Percentiles rank a stretch among this genome's conserved stretches.
Evolutionary conservation across 495 filamentous ascomycete species (phyloP).

Genomic region (Symbiotaphrina buchneri): DNA sequence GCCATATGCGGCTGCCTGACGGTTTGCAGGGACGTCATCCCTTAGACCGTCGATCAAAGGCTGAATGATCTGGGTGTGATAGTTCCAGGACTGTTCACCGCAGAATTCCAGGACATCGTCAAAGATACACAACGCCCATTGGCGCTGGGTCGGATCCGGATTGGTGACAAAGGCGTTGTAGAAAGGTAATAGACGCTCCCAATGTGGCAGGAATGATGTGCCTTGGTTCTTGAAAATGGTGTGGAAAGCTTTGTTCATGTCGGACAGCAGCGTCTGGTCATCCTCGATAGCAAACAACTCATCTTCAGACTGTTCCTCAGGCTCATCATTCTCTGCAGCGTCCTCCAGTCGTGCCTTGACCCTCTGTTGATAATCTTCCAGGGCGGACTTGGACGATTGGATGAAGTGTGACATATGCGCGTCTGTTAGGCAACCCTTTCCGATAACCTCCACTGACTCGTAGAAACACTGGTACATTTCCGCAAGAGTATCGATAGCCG

Average conservation of each 20-base stretch:
- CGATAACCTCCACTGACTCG: conserved; percentile 88
- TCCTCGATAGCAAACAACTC: conserved; percentile 84
- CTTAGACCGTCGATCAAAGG: conserved; percentile 64
- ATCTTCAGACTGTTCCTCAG: conserved; percentile 62
- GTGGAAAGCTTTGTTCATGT: conserved; percentile 99
- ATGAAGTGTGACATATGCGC: conserved; percentile 76
- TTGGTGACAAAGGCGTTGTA: conserved; percentile 76
- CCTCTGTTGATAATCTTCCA: conserved; percentile 79
- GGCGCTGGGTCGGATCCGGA: conserved; percentile 71
- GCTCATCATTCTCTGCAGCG: conserved; percentile 51
- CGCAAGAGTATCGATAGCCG: conserved; percentile 84
- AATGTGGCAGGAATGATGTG: conserved; percentile 57
- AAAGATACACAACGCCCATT: conserved; percentile 97
- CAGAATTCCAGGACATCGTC: conserved; percentile 98
- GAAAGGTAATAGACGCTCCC: conserved; percentile 62
- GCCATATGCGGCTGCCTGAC: conserved; percentile 91
- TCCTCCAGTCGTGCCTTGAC: conserved; percentile 64
- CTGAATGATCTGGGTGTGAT: conserved; percentile 62
- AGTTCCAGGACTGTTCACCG: conserved; percentile 59
- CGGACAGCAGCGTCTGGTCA: conserved; percentile 85
- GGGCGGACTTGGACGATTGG: conserved; percentile 52
- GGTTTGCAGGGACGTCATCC: conserved; percentile 72
- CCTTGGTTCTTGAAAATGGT: conserved; percentile 95
- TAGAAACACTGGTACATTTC: conserved; percentile 99
- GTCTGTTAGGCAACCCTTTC: conserved; percentile 52